Percentiles rank a stretch among this genome's conserved stretches.
phyloP scores from a whole-genome alignment of 805 yeast species.

The Kazachstania martiniae region DNA sequence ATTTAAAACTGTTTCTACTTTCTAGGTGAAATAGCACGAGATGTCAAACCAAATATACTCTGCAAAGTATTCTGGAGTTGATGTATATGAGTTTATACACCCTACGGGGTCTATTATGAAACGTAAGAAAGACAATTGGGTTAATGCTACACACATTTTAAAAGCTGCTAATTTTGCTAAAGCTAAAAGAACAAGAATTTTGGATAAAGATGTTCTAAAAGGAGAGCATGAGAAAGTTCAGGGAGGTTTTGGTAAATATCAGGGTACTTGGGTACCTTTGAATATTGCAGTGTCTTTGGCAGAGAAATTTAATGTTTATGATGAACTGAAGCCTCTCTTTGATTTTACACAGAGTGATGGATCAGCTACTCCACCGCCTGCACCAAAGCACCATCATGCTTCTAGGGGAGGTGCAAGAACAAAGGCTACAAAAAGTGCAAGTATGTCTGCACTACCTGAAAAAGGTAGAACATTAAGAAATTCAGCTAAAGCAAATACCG shows the following conservation, averaged over 20 bases:
- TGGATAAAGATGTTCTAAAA: conserved; percentile 82
- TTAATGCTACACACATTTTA: conserved; percentile 88
- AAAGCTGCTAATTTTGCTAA: conserved; percentile 91
- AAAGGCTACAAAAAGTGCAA: conserved; percentile 20
- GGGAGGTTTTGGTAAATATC: conserved; percentile 95
- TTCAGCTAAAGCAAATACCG: not conserved
- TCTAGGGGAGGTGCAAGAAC: conserved; percentile 33
- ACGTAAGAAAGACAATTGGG: conserved; percentile 68
- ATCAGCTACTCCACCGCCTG: conserved; percentile 43
- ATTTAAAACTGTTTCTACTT: too few species aligned
- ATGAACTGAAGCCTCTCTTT: conserved; percentile 54
- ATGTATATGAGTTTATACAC: conserved; percentile 67
- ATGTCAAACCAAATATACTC: conserved; percentile 41
- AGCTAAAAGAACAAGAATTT: conserved; percentile 82
- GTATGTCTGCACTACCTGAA: conserved; percentile 15
- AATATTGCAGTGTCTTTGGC: conserved; percentile 63
- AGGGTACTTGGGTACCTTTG: conserved; percentile 93
- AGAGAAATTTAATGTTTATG: conserved; percentile 50
- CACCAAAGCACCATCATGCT: conserved; percentile 59
- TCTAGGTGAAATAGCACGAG: too few species aligned
- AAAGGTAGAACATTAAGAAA: conserved; percentile 26
- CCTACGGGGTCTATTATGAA: conserved; percentile 69
- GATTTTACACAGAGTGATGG: conserved; percentile 45
- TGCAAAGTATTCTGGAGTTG: conserved; percentile 70
- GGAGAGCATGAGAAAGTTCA: conserved; percentile 89